phyloP scores from a whole-genome alignment of 2,329 filamentous ascomycete species.

The Diaporthe sp. region DNA sequence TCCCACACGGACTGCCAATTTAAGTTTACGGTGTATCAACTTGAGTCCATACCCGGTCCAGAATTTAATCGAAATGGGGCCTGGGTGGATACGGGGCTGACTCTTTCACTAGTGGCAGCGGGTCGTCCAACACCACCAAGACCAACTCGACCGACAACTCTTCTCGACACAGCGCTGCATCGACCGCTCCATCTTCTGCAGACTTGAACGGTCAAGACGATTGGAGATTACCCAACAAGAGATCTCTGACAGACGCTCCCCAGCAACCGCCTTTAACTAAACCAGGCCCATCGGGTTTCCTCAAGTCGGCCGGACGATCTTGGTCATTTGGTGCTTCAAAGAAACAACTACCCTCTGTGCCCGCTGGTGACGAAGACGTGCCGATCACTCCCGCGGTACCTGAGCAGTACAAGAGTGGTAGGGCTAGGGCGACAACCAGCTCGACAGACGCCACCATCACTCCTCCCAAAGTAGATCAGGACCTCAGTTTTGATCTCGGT shows the following conservation, averaged over 20 bases:
- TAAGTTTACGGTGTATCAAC: slow-evolving; percentile 42
- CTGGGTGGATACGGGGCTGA: slow-evolving; percentile 52
- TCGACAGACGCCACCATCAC: slow-evolving; percentile 69
- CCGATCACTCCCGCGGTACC: slow-evolving; percentile 54
- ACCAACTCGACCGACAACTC: slow-evolving; percentile 71
- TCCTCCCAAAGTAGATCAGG: slow-evolving; percentile 61
- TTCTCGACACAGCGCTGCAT: slow-evolving; percentile 72
- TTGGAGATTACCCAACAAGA: slow-evolving; percentile 54
- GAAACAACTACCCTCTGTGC: slow-evolving; percentile 58
- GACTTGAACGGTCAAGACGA: slow-evolving; percentile 59
- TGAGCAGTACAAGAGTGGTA: slow-evolving; percentile 48
- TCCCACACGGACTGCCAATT: slow-evolving; percentile 40
- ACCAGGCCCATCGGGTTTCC: slow-evolving; percentile 63
- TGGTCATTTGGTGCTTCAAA: slow-evolving; percentile 72
- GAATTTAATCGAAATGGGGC: slow-evolving; percentile 40
- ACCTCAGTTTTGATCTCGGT: slow-evolving; percentile 66
- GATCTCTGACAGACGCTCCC: slow-evolving; percentile 55
- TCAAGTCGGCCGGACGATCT: slow-evolving; percentile 69
- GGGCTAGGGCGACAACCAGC: slow-evolving; percentile 65
- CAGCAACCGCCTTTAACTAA: slow-evolving; percentile 60
- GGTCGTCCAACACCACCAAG: slow-evolving; percentile 73
- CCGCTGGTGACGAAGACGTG: slow-evolving; percentile 53
- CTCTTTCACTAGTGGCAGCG: slow-evolving; percentile 65
- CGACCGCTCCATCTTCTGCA: slow-evolving; percentile 72
- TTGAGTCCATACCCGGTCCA: slow-evolving; percentile 42